Percentiles rank a stretch among this genome's conserved stretches.
Evolutionary conservation across 1,139 yeast species (phyloP).

Genomic region (Hemisphaericaspora xylanilytica): DNA sequence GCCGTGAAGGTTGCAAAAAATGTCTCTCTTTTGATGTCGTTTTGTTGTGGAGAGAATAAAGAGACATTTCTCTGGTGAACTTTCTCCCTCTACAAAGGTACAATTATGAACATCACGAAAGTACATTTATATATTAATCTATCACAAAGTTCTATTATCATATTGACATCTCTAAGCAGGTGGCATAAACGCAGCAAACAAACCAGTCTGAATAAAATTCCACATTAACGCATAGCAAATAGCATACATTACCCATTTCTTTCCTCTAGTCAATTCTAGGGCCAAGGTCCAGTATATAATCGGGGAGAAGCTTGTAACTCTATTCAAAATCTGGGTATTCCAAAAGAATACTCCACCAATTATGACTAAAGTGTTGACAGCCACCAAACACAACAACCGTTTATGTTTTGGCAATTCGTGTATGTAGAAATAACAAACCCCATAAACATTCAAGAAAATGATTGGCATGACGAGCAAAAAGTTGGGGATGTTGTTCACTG

Average conservation of each 20-base stretch:
- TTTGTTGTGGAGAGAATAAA: too few relatives aligned
- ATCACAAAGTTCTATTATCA: too few relatives aligned
- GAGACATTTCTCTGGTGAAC: too few relatives aligned
- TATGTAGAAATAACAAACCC: constrained; percentile 30
- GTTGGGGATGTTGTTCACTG: constrained; percentile 75
- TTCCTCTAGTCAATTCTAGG: background rate
- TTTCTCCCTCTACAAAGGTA: too few relatives aligned
- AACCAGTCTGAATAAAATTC: constrained; percentile 55
- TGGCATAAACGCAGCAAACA: constrained; percentile 68
- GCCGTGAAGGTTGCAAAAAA: constrained; percentile 1
- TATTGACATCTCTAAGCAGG: constrained; percentile 64
- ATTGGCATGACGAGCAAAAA: constrained; percentile 78
- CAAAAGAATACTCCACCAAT: constrained; percentile 58
- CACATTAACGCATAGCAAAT: constrained; percentile 49
- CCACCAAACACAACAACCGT: constrained; percentile 29
- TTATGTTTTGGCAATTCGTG: constrained; percentile 33
- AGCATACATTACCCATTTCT: constrained; percentile 18
- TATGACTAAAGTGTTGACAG: constrained; percentile 42
- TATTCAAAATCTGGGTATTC: constrained; percentile 83
- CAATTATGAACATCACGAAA: too few relatives aligned
- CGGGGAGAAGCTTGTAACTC: constrained; percentile 78
- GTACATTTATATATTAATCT: background rate
- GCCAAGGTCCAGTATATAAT: constrained; percentile 68
- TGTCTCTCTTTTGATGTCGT: too few relatives aligned
- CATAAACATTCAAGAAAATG: constrained; percentile 35